Base-by-base conservation (phyloP, 495 filamentous ascomycete genomes). In the Daldinia loculata region DNA sequence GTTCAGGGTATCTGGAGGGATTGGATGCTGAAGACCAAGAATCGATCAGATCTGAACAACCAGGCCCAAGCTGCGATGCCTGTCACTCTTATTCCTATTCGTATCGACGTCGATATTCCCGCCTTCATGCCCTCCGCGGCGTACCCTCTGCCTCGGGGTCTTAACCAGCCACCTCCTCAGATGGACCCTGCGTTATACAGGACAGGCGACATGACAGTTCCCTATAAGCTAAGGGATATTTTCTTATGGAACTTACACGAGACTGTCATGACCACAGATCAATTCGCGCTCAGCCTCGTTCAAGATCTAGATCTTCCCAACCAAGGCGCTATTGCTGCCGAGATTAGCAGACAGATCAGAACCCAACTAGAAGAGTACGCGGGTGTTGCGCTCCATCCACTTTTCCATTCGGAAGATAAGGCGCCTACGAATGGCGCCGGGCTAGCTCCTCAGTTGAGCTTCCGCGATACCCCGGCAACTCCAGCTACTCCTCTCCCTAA, bases 171-270 rank as follows among this genome's bases (percentile, higher is more conserved):
- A 4, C 71, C 74, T 43, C 71, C 69, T n/a, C 29, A 61, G 6
- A 84, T 84, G 68, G 89, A 91, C 72, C 86, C 87, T 43, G 83
- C 86, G 15, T 79, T 92, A 62, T 97, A 95, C 80, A 88, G 87
- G 72, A 81, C 84, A 26, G 91, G 89, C 30, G 94, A 98, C 43
- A 81, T 87, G 53, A 90, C 93, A 24, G 90, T 94, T 15, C 89
- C 91, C 3, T 97, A 91, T 77, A 86, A 95, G 52, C 84, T 99
- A 36, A 93, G 97, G 78, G 95, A 99, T 71, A 91, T 90, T 27
- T 98, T 99, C 75, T 80, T 98, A 26, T 99, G 95, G 95, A 99
- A 99, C 76, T 84, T 99, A 9, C 94, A 98, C 79, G 95, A 99
- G 81, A 92, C 92, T 2, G 82, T 97, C 32, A 91, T 94, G 11